Percentiles rank a stretch among this genome's conserved stretches.
These are phyloP conservation scores for Pelargonium exstipulatum DNA, from an alignment of 441 rosid genomes.

Conservation along the genomic window DNA sequence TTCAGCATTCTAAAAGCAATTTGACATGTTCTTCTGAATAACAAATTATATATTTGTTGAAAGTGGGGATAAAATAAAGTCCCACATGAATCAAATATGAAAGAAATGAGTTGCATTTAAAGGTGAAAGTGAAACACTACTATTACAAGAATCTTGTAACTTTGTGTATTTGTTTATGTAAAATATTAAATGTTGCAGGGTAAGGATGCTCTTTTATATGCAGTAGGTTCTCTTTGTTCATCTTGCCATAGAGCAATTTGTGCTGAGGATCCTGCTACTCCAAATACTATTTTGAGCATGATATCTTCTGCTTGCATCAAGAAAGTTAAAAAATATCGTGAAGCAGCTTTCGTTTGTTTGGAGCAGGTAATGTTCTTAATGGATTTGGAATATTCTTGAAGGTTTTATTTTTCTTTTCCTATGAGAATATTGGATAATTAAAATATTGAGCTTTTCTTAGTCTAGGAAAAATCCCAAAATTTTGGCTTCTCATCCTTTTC, in stretches of 20 bases:
- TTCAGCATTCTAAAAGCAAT: constrained; percentile 6
- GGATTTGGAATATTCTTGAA: not conserved
- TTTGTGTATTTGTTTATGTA: not conserved
- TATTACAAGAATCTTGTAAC: not conserved
- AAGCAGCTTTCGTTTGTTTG: constrained; percentile 72
- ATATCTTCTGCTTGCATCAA: constrained; percentile 72
- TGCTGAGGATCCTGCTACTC: constrained; percentile 48
- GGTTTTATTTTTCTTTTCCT: too few species aligned
- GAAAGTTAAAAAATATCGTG: constrained; percentile 71
- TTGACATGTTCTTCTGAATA: not conserved
- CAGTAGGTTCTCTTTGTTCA: constrained; percentile 65
- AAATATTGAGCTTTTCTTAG: too few species aligned
- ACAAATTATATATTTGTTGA: too few species aligned
- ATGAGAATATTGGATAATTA: too few species aligned
- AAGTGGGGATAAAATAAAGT: too few species aligned
- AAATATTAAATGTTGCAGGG: constrained; percentile 44
- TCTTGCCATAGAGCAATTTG: constrained; percentile 75
- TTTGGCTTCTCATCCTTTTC: too few species aligned
- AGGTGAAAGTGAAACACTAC: not conserved
- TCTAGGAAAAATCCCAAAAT: too few species aligned
- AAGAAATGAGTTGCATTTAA: constrained; percentile 5
- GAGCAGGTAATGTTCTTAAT: constrained; percentile 49
- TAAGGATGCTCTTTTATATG: constrained; percentile 75
- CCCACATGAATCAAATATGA: not conserved
- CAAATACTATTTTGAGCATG: constrained; percentile 53